These are phyloP conservation scores for Euphorbia peplus DNA, from an alignment of 345 rosid genomes.

Conservation along the genomic window DNA sequence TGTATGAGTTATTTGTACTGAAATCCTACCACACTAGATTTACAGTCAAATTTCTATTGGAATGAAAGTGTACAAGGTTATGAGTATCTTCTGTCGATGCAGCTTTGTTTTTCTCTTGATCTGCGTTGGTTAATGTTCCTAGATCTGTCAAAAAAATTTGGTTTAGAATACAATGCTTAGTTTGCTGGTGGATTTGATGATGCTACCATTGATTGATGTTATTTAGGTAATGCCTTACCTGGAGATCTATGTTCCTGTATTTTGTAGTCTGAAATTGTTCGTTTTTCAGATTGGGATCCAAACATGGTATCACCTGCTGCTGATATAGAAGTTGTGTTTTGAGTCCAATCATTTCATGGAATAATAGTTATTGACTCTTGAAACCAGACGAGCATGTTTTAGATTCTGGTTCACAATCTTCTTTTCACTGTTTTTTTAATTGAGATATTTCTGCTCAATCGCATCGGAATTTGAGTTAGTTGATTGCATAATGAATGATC, in stretches of 20 bases:
- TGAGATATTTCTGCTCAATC: background rate
- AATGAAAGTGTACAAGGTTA: background rate
- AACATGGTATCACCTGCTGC: too few relatives aligned
- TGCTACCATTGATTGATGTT: background rate
- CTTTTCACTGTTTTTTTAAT: background rate
- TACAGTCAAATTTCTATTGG: background rate
- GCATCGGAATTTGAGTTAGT: background rate
- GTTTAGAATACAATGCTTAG: background rate
- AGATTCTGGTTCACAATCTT: background rate
- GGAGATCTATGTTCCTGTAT: background rate
- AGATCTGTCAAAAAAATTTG: background rate
- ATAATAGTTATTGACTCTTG: too few relatives aligned
- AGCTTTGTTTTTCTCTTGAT: background rate
- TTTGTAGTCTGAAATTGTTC: background rate
- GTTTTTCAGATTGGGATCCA: too few relatives aligned
- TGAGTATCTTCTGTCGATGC: background rate
- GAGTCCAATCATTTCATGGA: background rate
- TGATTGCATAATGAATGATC: background rate
- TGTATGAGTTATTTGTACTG: background rate
- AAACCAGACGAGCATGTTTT: background rate
- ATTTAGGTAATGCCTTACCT: background rate
- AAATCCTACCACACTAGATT: background rate
- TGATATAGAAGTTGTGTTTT: too few relatives aligned
- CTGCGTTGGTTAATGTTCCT: background rate
- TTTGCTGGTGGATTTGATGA: background rate